Base-by-base conservation (phyloP, 2,329 filamentous ascomycete genomes). In the Pestalotiopsis sp. region DNA sequence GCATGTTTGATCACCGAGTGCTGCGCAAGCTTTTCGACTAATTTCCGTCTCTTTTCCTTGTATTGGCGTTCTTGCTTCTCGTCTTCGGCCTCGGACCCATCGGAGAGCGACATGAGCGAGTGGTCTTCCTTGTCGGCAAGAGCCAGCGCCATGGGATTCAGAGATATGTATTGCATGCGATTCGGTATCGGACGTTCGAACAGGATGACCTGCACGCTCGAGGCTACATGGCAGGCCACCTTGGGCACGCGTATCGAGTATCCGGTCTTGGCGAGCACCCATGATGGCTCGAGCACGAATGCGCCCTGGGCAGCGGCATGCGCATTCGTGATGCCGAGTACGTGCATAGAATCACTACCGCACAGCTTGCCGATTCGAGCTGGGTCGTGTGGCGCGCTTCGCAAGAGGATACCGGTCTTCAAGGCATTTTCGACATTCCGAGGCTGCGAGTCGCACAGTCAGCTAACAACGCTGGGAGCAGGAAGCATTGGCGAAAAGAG, bases 111-210 rank as follows among this genome's bases (percentile, higher is more conserved):
- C 61, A 74, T 70, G 11, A 70, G 69, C 5, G 70, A 63, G 77
- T 83, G 68, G 73, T 84, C 80, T 14, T 82, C 82, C 74, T 95
- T 94, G 76, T 95, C 92, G 2, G 88, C 93, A 14, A 99, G 84
- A 0, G 94, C 94, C 57, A 99, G 85, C 0, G 94, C 91, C 65
- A 99, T 98, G 0, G 96, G 95, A 36, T 90, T 89, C 23, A 98
- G 84, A 1, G 96, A 99, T 74, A 98, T 92, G 80, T 98, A 99
- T 80, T 99, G 95, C 96, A 99, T 98, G 67, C 91, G 89, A 40
- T 87, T 90, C 0, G 96, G 95, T 68, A 92, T 88, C 0, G 96
- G 96, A 61, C 95, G 87, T 75, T 97, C 91, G 80, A 97, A 99
- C 68, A 97, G 86, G 68, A 98, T 92, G 59, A 98, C 88, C 78